A percentile compares a stretch with the other conserved stretches of the same genome.
phyloP scores from a whole-genome alignment of 352 stramenopile genomes.

The Pythium dissotocum region DNA sequence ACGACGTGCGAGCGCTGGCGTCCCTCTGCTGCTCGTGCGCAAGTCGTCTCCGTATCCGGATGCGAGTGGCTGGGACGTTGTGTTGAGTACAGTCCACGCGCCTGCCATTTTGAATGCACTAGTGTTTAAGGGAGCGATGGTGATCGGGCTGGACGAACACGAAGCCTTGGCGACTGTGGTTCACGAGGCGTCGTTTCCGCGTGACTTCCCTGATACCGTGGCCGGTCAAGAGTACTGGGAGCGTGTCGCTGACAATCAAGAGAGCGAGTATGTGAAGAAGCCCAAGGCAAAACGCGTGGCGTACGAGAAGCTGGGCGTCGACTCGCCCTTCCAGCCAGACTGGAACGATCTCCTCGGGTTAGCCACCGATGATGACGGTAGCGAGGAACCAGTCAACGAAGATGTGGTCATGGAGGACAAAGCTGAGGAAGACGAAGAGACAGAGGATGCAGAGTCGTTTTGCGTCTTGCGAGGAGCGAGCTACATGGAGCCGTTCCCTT shows the following conservation, averaged over 20 bases:
- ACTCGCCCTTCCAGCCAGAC: slow-evolving; percentile 59
- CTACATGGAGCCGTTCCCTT: slow-evolving; percentile 79
- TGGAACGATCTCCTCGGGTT: slow-evolving; percentile 53
- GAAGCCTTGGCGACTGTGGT: slow-evolving; percentile 57
- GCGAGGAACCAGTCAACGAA: background rate
- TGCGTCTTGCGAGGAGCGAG: slow-evolving; percentile 61
- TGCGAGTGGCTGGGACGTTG: slow-evolving; percentile 68
- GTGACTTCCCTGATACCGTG: slow-evolving; percentile 74
- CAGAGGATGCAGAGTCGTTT: slow-evolving; percentile 9
- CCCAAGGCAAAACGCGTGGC: slow-evolving; percentile 72
- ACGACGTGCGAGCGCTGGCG: slow-evolving; percentile 14
- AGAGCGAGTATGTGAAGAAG: slow-evolving; percentile 42
- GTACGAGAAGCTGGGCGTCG: slow-evolving; percentile 59
- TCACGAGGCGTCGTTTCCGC: slow-evolving; percentile 62
- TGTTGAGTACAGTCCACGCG: slow-evolving; percentile 46
- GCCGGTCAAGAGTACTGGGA: slow-evolving; percentile 64
- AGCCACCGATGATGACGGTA: background rate
- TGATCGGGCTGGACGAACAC: slow-evolving; percentile 74
- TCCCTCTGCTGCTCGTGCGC: slow-evolving; percentile 50
- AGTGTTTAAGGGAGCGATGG: slow-evolving; percentile 64
- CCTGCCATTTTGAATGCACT: slow-evolving; percentile 57
- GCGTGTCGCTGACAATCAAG: slow-evolving; percentile 19
- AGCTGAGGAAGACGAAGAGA: slow-evolving; percentile 15
- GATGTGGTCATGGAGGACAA: background rate
- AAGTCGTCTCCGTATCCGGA: slow-evolving; percentile 43